Base-by-base conservation (phyloP, 306 rosid genomes). In the Vigna mungo region DNA sequence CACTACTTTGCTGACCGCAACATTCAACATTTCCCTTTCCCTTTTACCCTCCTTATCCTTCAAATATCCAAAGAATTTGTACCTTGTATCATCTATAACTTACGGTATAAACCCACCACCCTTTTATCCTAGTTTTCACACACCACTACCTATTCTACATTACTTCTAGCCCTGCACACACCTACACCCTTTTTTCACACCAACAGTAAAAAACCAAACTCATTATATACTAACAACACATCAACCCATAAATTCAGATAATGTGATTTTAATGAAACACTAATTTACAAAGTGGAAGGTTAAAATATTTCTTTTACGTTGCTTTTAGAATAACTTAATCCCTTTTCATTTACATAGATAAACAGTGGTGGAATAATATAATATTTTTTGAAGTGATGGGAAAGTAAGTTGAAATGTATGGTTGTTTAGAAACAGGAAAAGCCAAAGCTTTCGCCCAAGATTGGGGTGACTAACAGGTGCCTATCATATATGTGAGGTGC, bases 1-100 rank as follows among this genome's bases (percentile, higher is more conserved):
- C 25, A 66, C 81, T 82, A 81, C 89, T 78, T 75, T 58, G 80
- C 81, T 63, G 46, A 79, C 86, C 74, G 60, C 87, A 62, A 68
- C 82, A 77, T 79, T 77, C 86, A 72, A 74, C 62, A 37, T 71
- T 76, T 71, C 75, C 75, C 48, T 78, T 56, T 79, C 32, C 74
- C 70, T 69, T 71, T 83, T 81, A 70, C 74, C 64, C 39, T 43
- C 34, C 5, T 82, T 59, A 67, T 61, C 36, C 78, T 59, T 43
- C 69, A 73, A 67, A 37, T 72, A 30, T 71, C 55, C 74, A 65
- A 52, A 27, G 61, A 70, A 63, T 13, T 60, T 76, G 54, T 71
- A 68, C 72, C 73, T 49, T 41, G 46, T 7, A 54, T n/a, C 14
- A 27, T 68, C 68, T 54, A 21, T 70, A 48, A 48, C 46, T 37